phyloP scores from a whole-genome alignment of 768 basidiomycete genomes.

The Tubosaeta sp. region DNA sequence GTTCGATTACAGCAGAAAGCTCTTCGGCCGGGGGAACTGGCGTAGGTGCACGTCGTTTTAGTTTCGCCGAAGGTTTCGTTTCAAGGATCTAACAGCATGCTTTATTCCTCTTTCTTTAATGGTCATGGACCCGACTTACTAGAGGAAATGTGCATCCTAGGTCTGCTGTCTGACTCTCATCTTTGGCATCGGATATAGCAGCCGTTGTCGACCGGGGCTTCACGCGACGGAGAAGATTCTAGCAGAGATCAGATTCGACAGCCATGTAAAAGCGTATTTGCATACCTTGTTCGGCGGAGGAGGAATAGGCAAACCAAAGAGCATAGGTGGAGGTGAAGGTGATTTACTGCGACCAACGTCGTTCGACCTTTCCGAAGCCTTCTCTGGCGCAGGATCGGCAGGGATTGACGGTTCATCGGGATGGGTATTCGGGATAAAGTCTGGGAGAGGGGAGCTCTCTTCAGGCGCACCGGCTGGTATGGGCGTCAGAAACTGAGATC shows the following conservation, averaged over 20 bases:
- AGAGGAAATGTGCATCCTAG: conserved; percentile 22
- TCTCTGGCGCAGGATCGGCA: neutral
- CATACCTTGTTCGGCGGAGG: conserved; percentile 25
- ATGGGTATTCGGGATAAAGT: conserved; percentile 50
- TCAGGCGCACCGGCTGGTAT: conserved; percentile 4
- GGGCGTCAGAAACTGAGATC: neutral
- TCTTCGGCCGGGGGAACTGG: conserved; percentile 20
- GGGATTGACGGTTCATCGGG: conserved; percentile 47
- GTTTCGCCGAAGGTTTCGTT: conserved; percentile 35
- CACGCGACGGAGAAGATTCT: conserved; percentile 24
- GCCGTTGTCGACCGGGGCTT: conserved; percentile 13
- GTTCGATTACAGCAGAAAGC: conserved; percentile 12
- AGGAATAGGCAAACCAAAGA: conserved; percentile 17
- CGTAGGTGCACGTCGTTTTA: conserved; percentile 54
- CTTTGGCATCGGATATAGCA: conserved; percentile 1
- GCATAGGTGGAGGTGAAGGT: conserved; percentile 18
- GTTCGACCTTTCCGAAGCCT: conserved; percentile 14
- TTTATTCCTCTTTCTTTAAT: neutral
- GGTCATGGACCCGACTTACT: conserved; percentile 10
- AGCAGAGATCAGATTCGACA: conserved; percentile 1
- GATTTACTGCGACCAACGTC: conserved; percentile 3
- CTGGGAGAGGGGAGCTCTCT: conserved; percentile 39
- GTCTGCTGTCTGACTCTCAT: conserved; percentile 7
- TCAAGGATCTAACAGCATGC: conserved; percentile 34
- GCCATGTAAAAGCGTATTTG: neutral